Base-by-base conservation (phyloP, 2,329 filamentous ascomycete genomes). In the Colletotrichum tropicale region DNA sequence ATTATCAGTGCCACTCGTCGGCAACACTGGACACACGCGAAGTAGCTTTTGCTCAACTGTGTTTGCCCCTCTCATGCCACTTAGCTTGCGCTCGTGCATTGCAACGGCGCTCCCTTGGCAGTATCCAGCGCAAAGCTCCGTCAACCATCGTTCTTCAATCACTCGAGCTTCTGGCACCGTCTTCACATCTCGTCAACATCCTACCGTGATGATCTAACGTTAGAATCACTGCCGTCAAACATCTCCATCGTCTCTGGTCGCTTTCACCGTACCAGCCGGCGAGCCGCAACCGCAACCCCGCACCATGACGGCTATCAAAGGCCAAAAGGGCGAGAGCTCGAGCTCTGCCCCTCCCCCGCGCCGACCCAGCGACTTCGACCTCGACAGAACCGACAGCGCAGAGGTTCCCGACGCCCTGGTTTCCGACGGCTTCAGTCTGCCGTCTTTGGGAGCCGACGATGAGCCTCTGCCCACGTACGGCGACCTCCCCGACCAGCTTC, bases 401-500 rank as follows among this genome's bases (percentile, higher is more conserved):
- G 74, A 82, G 24, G 77, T 78, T n/a, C 79, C 80, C 13, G 82
- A 83, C 21, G 80, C 84, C 18, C 69, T 85, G 28, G 78, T 86
- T 10, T 82, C 83, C 18, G 85, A 88, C 71, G 84, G 83, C 77
- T 87, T 86, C 77, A 80, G 85, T 58, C 77, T 85, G 32, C 85
- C 87, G 5, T 84, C 86, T 34, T 82, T 89, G 34, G 86, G 84
- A 15, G 80, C 83, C 56, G 81, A 83, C 34, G 80, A 83, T 2
- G 87, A 88, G 21, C 85, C 86, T 8, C 90, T 89, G 26, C 91
- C 91, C 3, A 88, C 91, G 1, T 94, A 93, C 79, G 92, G 91
- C 78, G 89, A 91, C 24, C 83, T 86, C 16, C 87, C 87, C 70
- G 87, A 91, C 77, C 87, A 90, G 70, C 81, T 94, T 28, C 88